Conservation (phyloP, 257 asterid genomes). For the Salvia splendens region DNA sequence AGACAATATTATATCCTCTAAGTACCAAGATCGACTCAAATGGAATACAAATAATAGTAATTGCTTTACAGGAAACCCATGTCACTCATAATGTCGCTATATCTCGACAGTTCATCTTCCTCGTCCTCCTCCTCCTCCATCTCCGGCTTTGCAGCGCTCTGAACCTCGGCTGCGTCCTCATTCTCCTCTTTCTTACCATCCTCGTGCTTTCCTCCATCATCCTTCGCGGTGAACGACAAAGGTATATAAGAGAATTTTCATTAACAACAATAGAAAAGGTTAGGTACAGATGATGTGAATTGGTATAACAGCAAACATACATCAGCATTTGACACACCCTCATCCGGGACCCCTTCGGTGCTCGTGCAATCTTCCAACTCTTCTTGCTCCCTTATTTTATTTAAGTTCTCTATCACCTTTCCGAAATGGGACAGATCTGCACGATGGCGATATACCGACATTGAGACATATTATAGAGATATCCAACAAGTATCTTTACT, state of each 20-base stretch:
- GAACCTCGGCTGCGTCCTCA: conserved; percentile 32
- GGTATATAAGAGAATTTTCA: background rate
- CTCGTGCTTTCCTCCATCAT: conserved; percentile 44
- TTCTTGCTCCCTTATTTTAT: conserved; percentile 42
- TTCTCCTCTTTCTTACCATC: conserved; percentile 35
- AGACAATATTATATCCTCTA: background rate
- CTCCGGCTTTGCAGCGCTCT: conserved; percentile 37
- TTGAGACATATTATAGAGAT: background rate
- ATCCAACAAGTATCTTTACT: background rate
- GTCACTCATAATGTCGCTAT: conserved; percentile 59
- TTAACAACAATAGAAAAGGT: background rate
- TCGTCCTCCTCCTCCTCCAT: conserved; percentile 38
- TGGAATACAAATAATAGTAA: background rate
- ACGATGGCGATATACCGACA: conserved; percentile 26
- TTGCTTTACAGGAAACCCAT: background rate
- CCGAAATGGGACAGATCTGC: conserved; percentile 69
- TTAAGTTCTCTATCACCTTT: conserved; percentile 53
- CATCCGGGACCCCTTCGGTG: conserved; percentile 43
- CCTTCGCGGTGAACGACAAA: conserved; percentile 38
- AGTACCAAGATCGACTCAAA: background rate
- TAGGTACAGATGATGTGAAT: conserved; percentile 1
- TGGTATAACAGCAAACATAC: conserved; percentile 31
- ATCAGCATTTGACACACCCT: conserved; percentile 39
- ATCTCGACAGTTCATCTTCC: conserved; percentile 51
- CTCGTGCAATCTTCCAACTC: conserved; percentile 36